Conservation (phyloP, 192 early-diverging fungal species). For the Coemansia sp. region DNA sequence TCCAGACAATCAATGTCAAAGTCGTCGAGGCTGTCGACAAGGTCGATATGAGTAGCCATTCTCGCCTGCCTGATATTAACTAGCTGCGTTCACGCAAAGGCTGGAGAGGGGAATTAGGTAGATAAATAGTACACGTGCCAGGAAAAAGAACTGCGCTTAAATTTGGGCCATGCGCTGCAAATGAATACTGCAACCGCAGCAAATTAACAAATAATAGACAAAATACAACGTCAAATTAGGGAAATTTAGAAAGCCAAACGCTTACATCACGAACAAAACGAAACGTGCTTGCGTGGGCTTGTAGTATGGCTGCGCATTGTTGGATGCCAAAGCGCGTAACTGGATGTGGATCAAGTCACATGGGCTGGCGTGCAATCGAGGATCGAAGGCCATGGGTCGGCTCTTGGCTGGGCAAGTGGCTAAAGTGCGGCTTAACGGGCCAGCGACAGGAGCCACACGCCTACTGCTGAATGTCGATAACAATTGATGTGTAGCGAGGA, state of each 20-base stretch:
- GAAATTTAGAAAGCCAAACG: not conserved
- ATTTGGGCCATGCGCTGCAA: not conserved
- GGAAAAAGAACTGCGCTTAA: too few species aligned
- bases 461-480: conserved; percentile 10
- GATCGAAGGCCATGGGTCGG: not conserved
- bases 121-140: too few species aligned
- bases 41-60: conserved; percentile 1
- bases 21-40: conserved; percentile 18
- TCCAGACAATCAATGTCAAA: conserved; percentile 34
- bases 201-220: not conserved
- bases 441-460: not conserved
- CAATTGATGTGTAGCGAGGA: conserved; percentile 16
- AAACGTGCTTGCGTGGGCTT: not conserved
- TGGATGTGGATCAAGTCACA: too few species aligned
- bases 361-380: too few species aligned
- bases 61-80: not conserved
- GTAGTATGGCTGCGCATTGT: conserved; percentile 44
- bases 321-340: too few species aligned
- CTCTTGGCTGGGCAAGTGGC: not conserved
- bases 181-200: not conserved
- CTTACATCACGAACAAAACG: not conserved
- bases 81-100: not conserved
- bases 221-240: not conserved
- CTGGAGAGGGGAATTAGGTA: too few species aligned
- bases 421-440: too few species aligned